Evolutionary conservation across 2,329 filamentous ascomycete species (phyloP).

Genomic region (Gaeumannomyces sp.): DNA sequence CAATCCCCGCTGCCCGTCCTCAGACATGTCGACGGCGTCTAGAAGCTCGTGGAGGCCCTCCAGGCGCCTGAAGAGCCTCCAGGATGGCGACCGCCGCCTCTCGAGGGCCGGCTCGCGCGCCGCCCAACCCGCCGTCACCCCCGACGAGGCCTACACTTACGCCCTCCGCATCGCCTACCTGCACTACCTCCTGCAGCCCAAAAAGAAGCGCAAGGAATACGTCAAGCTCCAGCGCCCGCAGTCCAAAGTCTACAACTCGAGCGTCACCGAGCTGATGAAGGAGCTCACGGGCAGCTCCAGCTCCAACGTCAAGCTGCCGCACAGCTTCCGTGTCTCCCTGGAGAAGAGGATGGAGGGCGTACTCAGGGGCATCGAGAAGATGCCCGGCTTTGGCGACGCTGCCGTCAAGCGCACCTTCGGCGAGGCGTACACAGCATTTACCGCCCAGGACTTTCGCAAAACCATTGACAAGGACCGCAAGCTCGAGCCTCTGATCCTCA

Average conservation of each 20-base stretch:
- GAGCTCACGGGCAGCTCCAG: conserved; percentile 56
- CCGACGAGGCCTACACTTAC: conserved; percentile 85
- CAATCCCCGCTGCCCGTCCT: background rate
- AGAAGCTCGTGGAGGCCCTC: conserved; percentile 39
- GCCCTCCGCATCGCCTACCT: conserved; percentile 88
- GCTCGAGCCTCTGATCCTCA: conserved; percentile 86
- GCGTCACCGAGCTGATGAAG: conserved; percentile 79
- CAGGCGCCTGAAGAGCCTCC: conserved; percentile 38
- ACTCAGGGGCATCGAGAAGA: conserved; percentile 71
- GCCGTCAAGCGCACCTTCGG: conserved; percentile 90
- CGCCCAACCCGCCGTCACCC: conserved; percentile 43
- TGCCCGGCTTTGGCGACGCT: conserved; percentile 87
- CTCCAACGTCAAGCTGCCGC: conserved; percentile 53
- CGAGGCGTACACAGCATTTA: conserved; percentile 88
- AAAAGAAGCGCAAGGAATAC: conserved; percentile 84
- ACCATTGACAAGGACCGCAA: conserved; percentile 90
- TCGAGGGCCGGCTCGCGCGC: conserved; percentile 39
- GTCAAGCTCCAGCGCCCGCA: conserved; percentile 60
- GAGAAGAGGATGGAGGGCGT: conserved; percentile 75
- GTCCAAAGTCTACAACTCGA: conserved; percentile 58
- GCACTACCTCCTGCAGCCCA: conserved; percentile 86
- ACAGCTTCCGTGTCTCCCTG: conserved; percentile 44
- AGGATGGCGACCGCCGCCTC: conserved; percentile 34
- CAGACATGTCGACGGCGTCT: conserved; percentile 45
- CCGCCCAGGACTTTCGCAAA: conserved; percentile 80